Base-by-base conservation (phyloP, 805 yeast genomes). In the Vanderwaltozyma tropicalis region DNA sequence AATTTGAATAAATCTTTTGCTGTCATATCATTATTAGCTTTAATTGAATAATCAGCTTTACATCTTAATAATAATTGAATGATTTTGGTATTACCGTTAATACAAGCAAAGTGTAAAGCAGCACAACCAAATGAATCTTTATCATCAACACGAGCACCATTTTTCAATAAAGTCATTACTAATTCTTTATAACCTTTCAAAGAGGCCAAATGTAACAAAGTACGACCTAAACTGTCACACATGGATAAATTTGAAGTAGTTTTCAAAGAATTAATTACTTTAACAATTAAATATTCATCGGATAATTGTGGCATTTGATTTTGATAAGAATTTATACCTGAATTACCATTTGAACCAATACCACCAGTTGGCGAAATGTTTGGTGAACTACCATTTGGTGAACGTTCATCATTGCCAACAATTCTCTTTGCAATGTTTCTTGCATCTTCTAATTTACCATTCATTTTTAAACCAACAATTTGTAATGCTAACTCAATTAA, bases 401-500 rank as follows among this genome's bases (percentile, higher is more conserved):
- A 34, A 14, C 41, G 30, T 15, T 41, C 45, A 28, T 62, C 66
- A 27, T 60, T 61, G 11, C 92, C 94, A 38, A 89, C 87, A 47
- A 92, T 86, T 46, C 95, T 69, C 58, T 81, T 80, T 1, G 97
- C 97, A 50, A 92, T 84, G 53, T 86, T 87, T 48, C 84, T 76
- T 2, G 97, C 96, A 60, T 89, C 96, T 55, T 92, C 97, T 41
- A 92, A 66, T 52, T 80, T 80, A 41, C 97, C 98, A 54, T 86
- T 88, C 96, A 89, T 87, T 63, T 89, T 89, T 61, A 88, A 68
- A 2, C 98, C 98, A 29, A 92, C 96, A 50, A 92, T 92, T 56
- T 92, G 97, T 49, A 92, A 68, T 2, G 98, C 98, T 45, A 92
- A 68, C 62, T 92, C 98, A 55, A 89, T 84, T 55, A 92, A 71